Percentiles rank a stretch among this genome's conserved stretches.
phyloP scores from a whole-genome alignment of 495 filamentous ascomycete species.

The Daldinia grandis region DNA sequence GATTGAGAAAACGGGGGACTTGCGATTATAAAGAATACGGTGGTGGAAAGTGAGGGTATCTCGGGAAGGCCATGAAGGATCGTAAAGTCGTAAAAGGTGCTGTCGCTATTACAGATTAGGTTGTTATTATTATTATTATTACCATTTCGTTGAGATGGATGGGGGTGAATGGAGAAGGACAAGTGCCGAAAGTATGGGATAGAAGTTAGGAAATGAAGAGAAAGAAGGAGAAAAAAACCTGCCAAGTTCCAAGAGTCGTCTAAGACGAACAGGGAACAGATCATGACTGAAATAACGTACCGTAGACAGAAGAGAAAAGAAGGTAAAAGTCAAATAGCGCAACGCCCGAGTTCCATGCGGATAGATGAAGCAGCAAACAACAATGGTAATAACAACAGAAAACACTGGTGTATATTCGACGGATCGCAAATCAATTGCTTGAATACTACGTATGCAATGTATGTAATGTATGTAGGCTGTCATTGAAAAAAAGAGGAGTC shows the following conservation, averaged over 20 bases:
- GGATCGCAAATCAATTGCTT: slow-evolving; percentile 16
- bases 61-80: slow-evolving; percentile 50
- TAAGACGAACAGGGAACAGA: slow-evolving; percentile 18
- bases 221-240: slow-evolving; percentile 1
- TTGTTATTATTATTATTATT: neutral
- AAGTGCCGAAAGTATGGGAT: neutral
- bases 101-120: slow-evolving; percentile 20
- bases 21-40: slow-evolving; percentile 33
- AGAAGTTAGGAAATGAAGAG: neutral
- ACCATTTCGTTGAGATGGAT: neutral
- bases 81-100: slow-evolving; percentile 42
- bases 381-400: neutral
- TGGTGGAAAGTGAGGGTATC: slow-evolving; percentile 44
- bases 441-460: neutral
- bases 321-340: slow-evolving; percentile 23
- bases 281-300: slow-evolving; percentile 34
- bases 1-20: slow-evolving; percentile 37
- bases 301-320: slow-evolving; percentile 15
- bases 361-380: slow-evolving; percentile 28
- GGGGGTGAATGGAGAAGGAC: neutral
- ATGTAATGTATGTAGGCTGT: slow-evolving; percentile 3
- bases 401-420: slow-evolving; percentile 7
- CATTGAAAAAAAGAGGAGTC: slow-evolving; percentile 2
- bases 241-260: slow-evolving; percentile 18
- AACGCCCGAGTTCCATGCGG: slow-evolving; percentile 24